Conservation (phyloP, 2,329 filamentous ascomycete genomes). For the Sclerotinia sclerotiorum region DNA sequence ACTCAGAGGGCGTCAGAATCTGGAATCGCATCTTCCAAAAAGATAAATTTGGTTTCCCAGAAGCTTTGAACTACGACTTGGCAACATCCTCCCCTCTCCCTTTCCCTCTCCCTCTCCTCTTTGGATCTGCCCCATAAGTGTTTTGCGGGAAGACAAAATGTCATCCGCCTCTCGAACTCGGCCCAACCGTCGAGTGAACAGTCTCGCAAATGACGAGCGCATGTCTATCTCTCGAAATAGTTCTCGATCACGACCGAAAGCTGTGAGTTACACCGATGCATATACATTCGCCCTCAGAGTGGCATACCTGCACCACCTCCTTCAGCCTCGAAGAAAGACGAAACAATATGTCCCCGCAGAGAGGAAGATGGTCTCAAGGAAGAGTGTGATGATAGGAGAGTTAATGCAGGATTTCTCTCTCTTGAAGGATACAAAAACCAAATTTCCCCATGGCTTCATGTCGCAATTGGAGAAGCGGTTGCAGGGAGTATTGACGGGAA, state of each 20-base stretch:
- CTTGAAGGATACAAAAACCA: constrained; percentile 65
- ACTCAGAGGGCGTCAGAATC: not conserved
- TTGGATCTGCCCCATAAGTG: not conserved
- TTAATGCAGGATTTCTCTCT: constrained; percentile 81
- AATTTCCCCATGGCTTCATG: constrained; percentile 71
- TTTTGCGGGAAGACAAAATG: constrained; percentile 27
- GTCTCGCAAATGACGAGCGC: constrained; percentile 35
- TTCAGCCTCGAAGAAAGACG: constrained; percentile 86
- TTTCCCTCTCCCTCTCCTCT: not conserved
- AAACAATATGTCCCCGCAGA: constrained; percentile 73
- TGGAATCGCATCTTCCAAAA: constrained; percentile 3
- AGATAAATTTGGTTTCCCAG: not conserved
- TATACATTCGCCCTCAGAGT: constrained; percentile 88
- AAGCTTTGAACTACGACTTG: not conserved
- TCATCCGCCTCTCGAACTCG: constrained; percentile 37
- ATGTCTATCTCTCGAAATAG: constrained; percentile 34
- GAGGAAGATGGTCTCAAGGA: constrained; percentile 52
- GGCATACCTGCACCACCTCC: constrained; percentile 87
- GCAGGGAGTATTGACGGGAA: constrained; percentile 61
- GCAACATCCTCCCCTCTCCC: not conserved
- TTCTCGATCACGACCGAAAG: constrained; percentile 49
- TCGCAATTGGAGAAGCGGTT: constrained; percentile 56
- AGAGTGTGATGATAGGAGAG: constrained; percentile 76
- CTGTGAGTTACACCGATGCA: constrained; percentile 72
- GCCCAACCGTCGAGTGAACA: constrained; percentile 38